Evolutionary conservation across 371 early-diverging fungal species (phyloP), one percentile per base, ranked within the genome.

Genomic region (Amoeboaphelidium occidentale): DNA sequence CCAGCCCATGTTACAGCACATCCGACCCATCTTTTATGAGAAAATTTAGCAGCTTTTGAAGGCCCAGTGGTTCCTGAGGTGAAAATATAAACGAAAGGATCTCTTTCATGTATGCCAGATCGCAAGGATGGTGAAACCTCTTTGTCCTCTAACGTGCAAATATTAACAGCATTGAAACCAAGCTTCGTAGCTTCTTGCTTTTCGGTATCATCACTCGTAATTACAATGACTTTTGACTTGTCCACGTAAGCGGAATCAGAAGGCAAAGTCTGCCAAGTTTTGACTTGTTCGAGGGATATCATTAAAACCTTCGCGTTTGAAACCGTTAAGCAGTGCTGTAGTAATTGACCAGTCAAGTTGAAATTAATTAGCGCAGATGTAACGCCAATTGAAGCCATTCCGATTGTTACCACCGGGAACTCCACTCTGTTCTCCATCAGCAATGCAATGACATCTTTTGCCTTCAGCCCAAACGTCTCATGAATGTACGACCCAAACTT

Each of bases 31-130:
- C 58, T 13, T 26, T 47, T 32, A 27, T 58, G 58, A 23, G 55
- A 55, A 43, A 58, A 58, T 51, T 58, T 58, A 2, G 58, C 58
- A 6, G 58, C 58, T 48, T 58, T 58, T 13, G 58, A 58, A 2
- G 55, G 45, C 4, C 58, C 58, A n/a, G 57, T 52, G 25, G 58
- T 58, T 13, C 58, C 58, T 2, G 48, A 47, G 2, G 58, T 58
- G 45, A 51, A 58, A 25, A 58, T 55, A 42, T 56, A 58, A 28
- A 43, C 55, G n/a, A 56, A 45, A 1, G 58, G 55, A 1, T 44
- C 43, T 41, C 58, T 23, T 3, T 23, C 43, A 20, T 45, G 20
- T 20, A 55, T 4, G 17, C 6, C 24, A 10, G 3, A 6, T 2
- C 55, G 4, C 2, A 6, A 6, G 2, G 24, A 14, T 39, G 25